phyloP scores from a whole-genome alignment of 257 asterid species.

The Verbascum thapsus region DNA sequence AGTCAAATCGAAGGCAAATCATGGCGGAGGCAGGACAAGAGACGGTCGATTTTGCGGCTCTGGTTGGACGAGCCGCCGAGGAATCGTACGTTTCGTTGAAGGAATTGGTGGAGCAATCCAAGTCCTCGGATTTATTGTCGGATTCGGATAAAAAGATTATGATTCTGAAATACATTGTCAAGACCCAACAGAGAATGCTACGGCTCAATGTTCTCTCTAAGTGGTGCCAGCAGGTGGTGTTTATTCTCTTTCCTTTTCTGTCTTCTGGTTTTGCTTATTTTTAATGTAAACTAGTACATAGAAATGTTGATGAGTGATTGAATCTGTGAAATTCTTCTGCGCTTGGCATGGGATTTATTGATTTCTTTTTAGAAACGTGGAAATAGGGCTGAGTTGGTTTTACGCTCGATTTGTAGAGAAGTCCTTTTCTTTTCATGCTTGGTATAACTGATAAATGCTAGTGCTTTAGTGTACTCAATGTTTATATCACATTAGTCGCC shows the following conservation, averaged over 20 bases:
- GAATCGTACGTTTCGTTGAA: slow-evolving; percentile 71
- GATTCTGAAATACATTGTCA: slow-evolving; percentile 84
- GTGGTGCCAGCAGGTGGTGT: slow-evolving; percentile 96
- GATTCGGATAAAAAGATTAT: slow-evolving; percentile 93
- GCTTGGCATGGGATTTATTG: slow-evolving; percentile 20
- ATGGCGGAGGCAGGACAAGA: slow-evolving; percentile 88
- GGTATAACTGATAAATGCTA: slow-evolving; percentile 20
- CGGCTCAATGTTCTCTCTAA: slow-evolving; percentile 97
- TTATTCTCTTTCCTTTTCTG: background rate
- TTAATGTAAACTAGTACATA: background rate
- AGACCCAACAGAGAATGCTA: slow-evolving; percentile 97
- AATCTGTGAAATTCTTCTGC: slow-evolving; percentile 20
- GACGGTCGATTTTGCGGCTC: slow-evolving; percentile 82
- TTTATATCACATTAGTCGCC: background rate
- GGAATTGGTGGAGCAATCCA: slow-evolving; percentile 88
- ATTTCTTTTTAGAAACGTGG: slow-evolving; percentile 17
- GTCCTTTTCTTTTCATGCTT: background rate
- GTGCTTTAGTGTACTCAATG: slow-evolving; percentile 7
- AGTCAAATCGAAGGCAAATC: slow-evolving; percentile 28
- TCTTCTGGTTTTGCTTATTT: background rate
- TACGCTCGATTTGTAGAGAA: slow-evolving; percentile 10
- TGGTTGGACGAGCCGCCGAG: slow-evolving; percentile 83
- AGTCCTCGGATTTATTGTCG: slow-evolving; percentile 60
- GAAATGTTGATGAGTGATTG: slow-evolving; percentile 6
- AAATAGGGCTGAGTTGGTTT: slow-evolving; percentile 21